Base-by-base conservation (phyloP, 768 basidiomycete genomes). In the Sporobolomyces phaffii region DNA sequence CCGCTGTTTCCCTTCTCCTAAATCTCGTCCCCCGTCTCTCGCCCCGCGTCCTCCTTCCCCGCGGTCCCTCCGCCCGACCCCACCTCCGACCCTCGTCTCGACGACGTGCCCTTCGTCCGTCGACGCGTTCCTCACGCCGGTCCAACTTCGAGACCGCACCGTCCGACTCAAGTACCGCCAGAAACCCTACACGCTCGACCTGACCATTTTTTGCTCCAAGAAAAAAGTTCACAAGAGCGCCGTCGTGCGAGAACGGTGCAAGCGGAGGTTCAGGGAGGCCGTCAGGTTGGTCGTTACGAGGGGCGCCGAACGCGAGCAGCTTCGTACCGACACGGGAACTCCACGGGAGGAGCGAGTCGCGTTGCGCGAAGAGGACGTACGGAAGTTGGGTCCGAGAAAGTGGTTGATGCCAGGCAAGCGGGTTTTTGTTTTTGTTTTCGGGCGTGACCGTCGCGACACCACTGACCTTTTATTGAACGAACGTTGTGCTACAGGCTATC, bases 181-280 rank as follows among this genome's bases (percentile, higher is more conserved):
- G 24, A 65, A 65, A 33, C 60, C 64, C 15, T 70, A 60, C 49
- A 67, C 58, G 26, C 43, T 71, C 48, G 62, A 64, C 36, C 22
- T 71, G 33, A 71, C 65, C 8, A n/a, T 71, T 14, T n/a, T 71
- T 7, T 65, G 49, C 9, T 26, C 47, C 11, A 71, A 71, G 65
- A 67, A 66, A 58, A 64, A 64, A 41, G 65, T 67, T 28, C 65
- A 67, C 59, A 67, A 67, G 59, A 41, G 36, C 15, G 69, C 69
- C 15, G 58, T 60, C 18, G 22, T 71, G 1, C 24, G 69, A 28
- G 64, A 67, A 24, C 34, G 58, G 41, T 60, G 56, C 17, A 66
- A 67, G 48, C 22, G 69, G 17, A 18, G 69, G 51, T 43, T 66
- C 22, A 51, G 62, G 31, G 65, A 71, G 48, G 65, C 59, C 10